phyloP scores from a whole-genome alignment of 176 grass and related monocot species.

The Panicum miliaceum region DNA sequence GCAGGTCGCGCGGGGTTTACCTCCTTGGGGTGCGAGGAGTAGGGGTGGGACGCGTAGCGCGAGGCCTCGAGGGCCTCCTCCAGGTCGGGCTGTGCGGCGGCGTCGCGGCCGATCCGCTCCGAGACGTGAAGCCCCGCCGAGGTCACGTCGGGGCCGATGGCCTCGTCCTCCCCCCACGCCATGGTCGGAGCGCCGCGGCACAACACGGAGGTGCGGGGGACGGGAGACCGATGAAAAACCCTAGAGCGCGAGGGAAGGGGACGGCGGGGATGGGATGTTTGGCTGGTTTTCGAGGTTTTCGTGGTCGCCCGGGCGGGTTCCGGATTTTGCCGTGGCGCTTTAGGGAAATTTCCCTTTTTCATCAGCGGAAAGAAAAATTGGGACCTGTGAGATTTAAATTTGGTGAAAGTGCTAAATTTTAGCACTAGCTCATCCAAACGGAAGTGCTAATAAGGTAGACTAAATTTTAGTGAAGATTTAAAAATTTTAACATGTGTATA shows the following conservation, averaged over 20 bases:
- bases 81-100: slow-evolving; percentile 79
- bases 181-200: slow-evolving; percentile 52
- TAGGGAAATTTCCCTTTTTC: slow-evolving; percentile 18
- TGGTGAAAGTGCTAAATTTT: too few species aligned
- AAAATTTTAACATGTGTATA: too few species aligned
- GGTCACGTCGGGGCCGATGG: slow-evolving; percentile 83
- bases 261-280: slow-evolving; percentile 31
- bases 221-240: slow-evolving; percentile 47
- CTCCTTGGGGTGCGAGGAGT: slow-evolving; percentile 91
- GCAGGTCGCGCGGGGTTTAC: slow-evolving; percentile 32
- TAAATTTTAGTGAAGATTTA: too few species aligned
- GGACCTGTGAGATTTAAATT: too few species aligned
- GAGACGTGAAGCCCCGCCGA: slow-evolving; percentile 88
- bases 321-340: slow-evolving; percentile 21
- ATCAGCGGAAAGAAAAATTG: neutral
- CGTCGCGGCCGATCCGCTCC: slow-evolving; percentile 85
- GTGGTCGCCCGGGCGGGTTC: slow-evolving; percentile 19
- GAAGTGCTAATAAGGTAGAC: too few species aligned
- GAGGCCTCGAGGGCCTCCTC: slow-evolving; percentile 96
- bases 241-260: slow-evolving; percentile 44
- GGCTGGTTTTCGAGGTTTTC: slow-evolving; percentile 17
- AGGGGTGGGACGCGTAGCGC: slow-evolving; percentile 94
- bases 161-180: slow-evolving; percentile 91
- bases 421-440: too few species aligned
- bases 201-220: neutral